Evolutionary conservation across 257 asterid species (phyloP).

Genomic region (Nicotiana tabacum): DNA sequence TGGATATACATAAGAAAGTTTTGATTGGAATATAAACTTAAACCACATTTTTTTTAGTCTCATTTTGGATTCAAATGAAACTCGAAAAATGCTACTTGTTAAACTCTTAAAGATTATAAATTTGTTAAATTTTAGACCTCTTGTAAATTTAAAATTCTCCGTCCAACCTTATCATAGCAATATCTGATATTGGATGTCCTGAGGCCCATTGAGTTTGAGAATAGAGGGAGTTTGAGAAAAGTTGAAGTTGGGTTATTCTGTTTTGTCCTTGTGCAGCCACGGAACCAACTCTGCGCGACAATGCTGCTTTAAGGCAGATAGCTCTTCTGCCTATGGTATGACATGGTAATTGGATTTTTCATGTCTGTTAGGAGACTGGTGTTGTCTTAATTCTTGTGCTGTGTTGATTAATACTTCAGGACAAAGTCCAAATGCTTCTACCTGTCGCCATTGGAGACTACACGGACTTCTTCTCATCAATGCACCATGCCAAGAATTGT

Average conservation of each 20-base stretch:
- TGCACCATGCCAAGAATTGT: slow-evolving; percentile 86
- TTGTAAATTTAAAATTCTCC: background rate
- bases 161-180: background rate
- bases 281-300: slow-evolving; percentile 77
- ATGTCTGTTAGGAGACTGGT: background rate
- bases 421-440: slow-evolving; percentile 76
- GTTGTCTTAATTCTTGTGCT: background rate
- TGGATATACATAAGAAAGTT: background rate
- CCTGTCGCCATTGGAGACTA: slow-evolving; percentile 89
- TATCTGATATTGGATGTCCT: background rate
- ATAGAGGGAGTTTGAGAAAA: background rate
- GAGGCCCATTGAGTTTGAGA: background rate
- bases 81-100: background rate
- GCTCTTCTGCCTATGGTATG: slow-evolving; percentile 77
- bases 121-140: background rate
- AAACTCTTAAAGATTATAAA: background rate
- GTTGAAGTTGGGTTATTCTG: background rate
- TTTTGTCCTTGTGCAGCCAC: slow-evolving; percentile 42
- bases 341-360: background rate
- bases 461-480: slow-evolving; percentile 90
- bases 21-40: background rate
- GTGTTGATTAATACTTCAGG: slow-evolving; percentile 34
- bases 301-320: slow-evolving; percentile 51
- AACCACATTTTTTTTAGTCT: background rate
- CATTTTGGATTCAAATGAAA: background rate